These are phyloP conservation scores for Colletotrichum musae DNA, from an alignment of 2,329 filamentous ascomycete genomes.

Conservation along the genomic window DNA sequence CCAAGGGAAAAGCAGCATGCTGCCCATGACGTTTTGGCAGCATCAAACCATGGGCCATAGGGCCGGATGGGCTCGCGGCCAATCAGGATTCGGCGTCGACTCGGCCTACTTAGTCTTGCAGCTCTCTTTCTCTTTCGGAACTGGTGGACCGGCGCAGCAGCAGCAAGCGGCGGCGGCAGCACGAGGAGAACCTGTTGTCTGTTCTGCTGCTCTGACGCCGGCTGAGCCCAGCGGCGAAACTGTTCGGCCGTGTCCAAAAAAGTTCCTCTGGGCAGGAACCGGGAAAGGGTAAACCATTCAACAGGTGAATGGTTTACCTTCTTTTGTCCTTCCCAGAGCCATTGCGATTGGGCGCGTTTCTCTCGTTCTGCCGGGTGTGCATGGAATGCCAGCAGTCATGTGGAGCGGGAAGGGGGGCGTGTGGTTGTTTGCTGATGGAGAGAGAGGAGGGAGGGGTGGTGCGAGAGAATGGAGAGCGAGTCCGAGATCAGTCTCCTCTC, in stretches of 20 bases:
- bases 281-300: constrained; percentile 6
- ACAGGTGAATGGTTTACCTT: constrained; percentile 17
- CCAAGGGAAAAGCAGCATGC: background rate
- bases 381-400: constrained; percentile 31
- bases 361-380: constrained; percentile 2
- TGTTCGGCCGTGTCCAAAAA: background rate
- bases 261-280: constrained; percentile 3
- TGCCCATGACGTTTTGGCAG: constrained; percentile 35
- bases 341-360: constrained; percentile 27
- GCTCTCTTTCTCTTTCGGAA: constrained; percentile 33
- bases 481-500: background rate
- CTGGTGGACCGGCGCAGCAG: constrained; percentile 27
- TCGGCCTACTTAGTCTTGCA: constrained; percentile 23
- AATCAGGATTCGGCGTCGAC: constrained; percentile 23
- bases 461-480: background rate
- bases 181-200: background rate
- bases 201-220: background rate
- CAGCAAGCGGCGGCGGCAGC: background rate
- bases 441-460: constrained; percentile 1
- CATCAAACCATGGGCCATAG: background rate
- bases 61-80: constrained; percentile 16
- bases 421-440: background rate
- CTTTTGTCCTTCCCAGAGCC: constrained; percentile 3
- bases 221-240: background rate
- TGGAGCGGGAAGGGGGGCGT: constrained; percentile 25